Conservation (phyloP, 208 protist species). For the Trypanosoma brucei region DNA sequence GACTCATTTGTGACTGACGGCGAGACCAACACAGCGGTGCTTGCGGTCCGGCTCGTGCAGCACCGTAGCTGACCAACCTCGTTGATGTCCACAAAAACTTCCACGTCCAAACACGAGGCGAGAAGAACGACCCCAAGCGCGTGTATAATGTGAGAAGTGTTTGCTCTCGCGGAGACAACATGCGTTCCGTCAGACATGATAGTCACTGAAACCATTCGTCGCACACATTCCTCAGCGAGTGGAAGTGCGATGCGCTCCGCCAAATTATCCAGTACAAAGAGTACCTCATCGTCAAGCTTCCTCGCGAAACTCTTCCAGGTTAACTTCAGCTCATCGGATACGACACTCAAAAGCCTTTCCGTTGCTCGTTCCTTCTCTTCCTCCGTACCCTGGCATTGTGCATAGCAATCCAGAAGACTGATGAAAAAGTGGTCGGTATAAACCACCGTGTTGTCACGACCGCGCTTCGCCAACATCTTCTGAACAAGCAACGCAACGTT, state of each 20-base stretch:
- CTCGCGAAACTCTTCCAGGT: slow-evolving; percentile 15
- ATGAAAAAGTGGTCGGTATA: slow-evolving; percentile 80
- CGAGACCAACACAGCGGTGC: slow-evolving; percentile 26
- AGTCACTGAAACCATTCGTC: slow-evolving; percentile 44
- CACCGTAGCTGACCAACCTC: slow-evolving; percentile 23
- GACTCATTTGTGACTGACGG: slow-evolving; percentile 28
- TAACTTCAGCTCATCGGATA: slow-evolving; percentile 43
- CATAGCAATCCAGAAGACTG: slow-evolving; percentile 39
- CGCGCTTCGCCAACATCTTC: slow-evolving; percentile 35
- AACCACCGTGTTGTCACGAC: slow-evolving; percentile 26
- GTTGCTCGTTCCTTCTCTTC: slow-evolving; percentile 20
- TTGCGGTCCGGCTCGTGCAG: slow-evolving; percentile 9
- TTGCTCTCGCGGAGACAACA: slow-evolving; percentile 32
- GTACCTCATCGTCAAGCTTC: slow-evolving; percentile 19
- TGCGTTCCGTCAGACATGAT: slow-evolving; percentile 50
- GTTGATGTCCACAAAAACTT: slow-evolving; percentile 31
- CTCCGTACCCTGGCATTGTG: slow-evolving; percentile 3
- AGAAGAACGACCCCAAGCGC: slow-evolving; percentile 50
- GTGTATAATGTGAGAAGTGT: slow-evolving; percentile 41
- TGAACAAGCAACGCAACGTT: slow-evolving; percentile 43
- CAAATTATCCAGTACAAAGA: slow-evolving; percentile 58
- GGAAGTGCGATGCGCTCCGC: slow-evolving; percentile 33
- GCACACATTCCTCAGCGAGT: slow-evolving; percentile 62
- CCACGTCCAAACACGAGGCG: slow-evolving; percentile 63
- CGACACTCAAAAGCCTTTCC: slow-evolving; percentile 25